Conservation (phyloP, 495 filamentous ascomycete genomes). For the Hypoxylon perforatum region DNA sequence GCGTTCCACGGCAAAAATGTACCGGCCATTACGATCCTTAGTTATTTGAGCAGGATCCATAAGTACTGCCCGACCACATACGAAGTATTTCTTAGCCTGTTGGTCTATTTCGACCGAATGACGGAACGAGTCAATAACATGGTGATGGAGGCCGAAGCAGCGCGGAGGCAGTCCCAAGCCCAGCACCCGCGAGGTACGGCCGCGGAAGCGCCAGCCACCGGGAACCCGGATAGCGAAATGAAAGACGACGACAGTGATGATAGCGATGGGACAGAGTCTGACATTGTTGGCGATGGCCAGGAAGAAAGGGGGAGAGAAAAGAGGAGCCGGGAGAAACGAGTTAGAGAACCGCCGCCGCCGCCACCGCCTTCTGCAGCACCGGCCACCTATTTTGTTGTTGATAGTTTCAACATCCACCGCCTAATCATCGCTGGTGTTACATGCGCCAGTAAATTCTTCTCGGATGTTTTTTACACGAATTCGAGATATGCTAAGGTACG, state of each 20-base stretch:
- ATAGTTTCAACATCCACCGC: slow-evolving; percentile 99
- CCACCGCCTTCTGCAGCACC: slow-evolving; percentile 53
- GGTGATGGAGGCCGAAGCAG: slow-evolving; percentile 58
- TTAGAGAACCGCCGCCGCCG: slow-evolving; percentile 45
- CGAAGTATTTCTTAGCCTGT: slow-evolving; percentile 93
- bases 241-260: slow-evolving; percentile 45
- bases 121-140: slow-evolving; percentile 88
- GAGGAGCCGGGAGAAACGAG: slow-evolving; percentile 19
- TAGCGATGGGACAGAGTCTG: slow-evolving; percentile 53
- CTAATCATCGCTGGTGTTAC: slow-evolving; percentile 97
- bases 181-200: slow-evolving; percentile 18
- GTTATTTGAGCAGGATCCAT: slow-evolving; percentile 95
- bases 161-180: slow-evolving; percentile 40
- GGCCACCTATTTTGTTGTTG: slow-evolving; percentile 89
- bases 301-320: slow-evolving; percentile 38
- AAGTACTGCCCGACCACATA: slow-evolving; percentile 99
- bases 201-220: slow-evolving; percentile 7
- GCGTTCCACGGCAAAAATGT: slow-evolving; percentile 99
- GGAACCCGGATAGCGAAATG: slow-evolving; percentile 49
- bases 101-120: slow-evolving; percentile 99
- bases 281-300: slow-evolving; percentile 54
- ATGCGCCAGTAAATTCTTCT: slow-evolving; percentile 99
- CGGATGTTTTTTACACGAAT: slow-evolving; percentile 99
- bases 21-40: slow-evolving; percentile 94
- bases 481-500: slow-evolving; percentile 98